Conservation (phyloP, 257 asterid species). For the Solanum clarkiae region DNA sequence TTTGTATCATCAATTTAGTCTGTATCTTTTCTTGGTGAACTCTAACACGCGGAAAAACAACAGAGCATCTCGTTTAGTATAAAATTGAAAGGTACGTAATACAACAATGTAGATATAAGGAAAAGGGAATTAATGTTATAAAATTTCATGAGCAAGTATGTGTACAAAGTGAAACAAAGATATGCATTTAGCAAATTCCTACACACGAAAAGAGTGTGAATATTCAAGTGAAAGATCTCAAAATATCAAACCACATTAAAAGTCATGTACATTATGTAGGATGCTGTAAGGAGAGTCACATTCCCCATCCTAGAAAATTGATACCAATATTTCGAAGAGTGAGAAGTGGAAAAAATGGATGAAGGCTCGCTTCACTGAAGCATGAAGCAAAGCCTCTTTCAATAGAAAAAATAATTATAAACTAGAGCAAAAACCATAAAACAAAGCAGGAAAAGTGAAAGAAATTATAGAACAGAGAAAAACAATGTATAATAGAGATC, state of each 20-base stretch:
- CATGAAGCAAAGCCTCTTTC: too few relatives aligned
- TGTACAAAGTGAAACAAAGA: not conserved
- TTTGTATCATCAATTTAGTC: slow-evolving; percentile 41
- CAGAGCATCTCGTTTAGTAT: not conserved
- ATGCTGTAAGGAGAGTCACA: not conserved
- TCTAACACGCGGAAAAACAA: slow-evolving; percentile 23
- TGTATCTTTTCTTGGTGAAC: slow-evolving; percentile 5
- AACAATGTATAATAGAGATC: too few relatives aligned
- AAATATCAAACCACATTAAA: not conserved
- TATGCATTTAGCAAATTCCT: not conserved
- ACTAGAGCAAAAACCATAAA: too few relatives aligned
- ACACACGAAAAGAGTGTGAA: not conserved
- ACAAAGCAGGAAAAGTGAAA: too few relatives aligned
- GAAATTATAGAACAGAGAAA: too few relatives aligned
- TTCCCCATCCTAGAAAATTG: not conserved
- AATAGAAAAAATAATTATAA: too few relatives aligned
- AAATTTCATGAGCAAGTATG: not conserved
- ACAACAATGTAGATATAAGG: not conserved
- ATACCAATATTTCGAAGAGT: too few relatives aligned
- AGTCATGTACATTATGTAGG: not conserved
- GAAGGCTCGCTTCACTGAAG: too few relatives aligned
- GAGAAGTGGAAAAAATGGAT: too few relatives aligned
- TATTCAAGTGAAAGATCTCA: not conserved
- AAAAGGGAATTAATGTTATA: not conserved
- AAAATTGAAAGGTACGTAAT: not conserved